Evolutionary conservation across 2,329 filamentous ascomycete genomes (phyloP).

Genomic region (Talaromyces verruculosus): DNA sequence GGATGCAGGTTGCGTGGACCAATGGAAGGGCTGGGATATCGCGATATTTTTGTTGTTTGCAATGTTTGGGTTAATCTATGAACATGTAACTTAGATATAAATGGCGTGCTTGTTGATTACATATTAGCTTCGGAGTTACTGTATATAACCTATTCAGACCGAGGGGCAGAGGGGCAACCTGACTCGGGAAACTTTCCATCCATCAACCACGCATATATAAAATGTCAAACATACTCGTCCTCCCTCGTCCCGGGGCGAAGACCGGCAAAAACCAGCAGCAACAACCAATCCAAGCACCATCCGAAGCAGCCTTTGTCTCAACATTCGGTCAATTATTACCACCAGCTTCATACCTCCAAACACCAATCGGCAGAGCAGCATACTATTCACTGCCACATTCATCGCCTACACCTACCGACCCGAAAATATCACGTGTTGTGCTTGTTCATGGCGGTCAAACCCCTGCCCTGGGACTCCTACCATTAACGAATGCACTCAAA

Average conservation of each 20-base stretch:
- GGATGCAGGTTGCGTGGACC: neutral
- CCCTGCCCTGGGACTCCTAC: constrained; percentile 7
- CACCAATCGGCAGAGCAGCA: constrained; percentile 10
- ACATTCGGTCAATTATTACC: constrained; percentile 26
- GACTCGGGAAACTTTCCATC: neutral
- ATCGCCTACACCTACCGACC: neutral
- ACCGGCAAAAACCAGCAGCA: neutral
- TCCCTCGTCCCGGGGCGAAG: constrained; percentile 12
- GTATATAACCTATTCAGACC: neutral
- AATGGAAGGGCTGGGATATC: neutral
- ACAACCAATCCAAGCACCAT: constrained; percentile 26
- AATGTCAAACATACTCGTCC: constrained; percentile 9
- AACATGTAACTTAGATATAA: too few species aligned
- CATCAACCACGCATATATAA: neutral
- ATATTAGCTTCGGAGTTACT: neutral
- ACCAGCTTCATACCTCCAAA: constrained; percentile 27
- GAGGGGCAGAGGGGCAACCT: neutral
- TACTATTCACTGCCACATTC: constrained; percentile 10
- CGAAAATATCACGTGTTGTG: constrained; percentile 2
- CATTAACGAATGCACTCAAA: constrained; percentile 32
- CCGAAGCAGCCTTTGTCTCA: constrained; percentile 27
- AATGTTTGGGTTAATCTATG: neutral
- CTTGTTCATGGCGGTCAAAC: constrained; percentile 14
- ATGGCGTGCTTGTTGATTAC: neutral
- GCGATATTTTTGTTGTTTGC: neutral